Base-by-base conservation (phyloP, 257 asterid species). In the Euphrasia confusa region DNA sequence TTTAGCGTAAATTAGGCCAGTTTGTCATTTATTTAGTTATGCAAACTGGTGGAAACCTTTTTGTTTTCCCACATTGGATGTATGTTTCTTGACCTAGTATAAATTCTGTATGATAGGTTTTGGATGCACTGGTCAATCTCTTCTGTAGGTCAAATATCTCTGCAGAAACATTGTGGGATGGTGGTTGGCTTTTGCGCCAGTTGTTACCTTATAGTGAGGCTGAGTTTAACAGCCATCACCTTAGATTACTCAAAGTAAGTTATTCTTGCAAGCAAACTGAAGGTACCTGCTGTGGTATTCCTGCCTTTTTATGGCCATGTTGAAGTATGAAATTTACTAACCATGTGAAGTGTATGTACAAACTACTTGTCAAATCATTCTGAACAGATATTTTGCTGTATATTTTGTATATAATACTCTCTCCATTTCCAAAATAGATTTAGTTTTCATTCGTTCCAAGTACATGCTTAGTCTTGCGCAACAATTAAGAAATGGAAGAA, bases 101-200 rank as follows among this genome's bases (percentile, higher is more conserved):
- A 7, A 37, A 37, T 37, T 74, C 75, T 75, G 65, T 65, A 49
- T 75, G 68, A 55, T 75, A 93, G 99, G 97, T 93, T 61, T 95
- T 93, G 65, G 97, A 87, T 80, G 83, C 94, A 47, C 79, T 93
- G 88, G 99, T 93, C 80, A 81, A 85, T 77, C 96, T 93, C 74
- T 87, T 93, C 77, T 82, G 95, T 83, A 79, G 99, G 83, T 75
- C 91, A 71, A 80, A 75, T 68, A 82, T 93, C 61, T 89, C 96
- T 57, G 94, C 99, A 33, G 99, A 89, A 79, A 89, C 94, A 69
- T 76, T 93, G 74, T 93, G 99, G 99, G 96, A 83, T 68, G 97
- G 99, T 74, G 97, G 99, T 74, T 93, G 99, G 99, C 97, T 93
- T 81, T 78, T 93, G 83, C 97, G 96, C 62, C 97, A 89, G 87